Conservation (phyloP, 805 yeast species). For the Starmerella asiatica region DNA sequence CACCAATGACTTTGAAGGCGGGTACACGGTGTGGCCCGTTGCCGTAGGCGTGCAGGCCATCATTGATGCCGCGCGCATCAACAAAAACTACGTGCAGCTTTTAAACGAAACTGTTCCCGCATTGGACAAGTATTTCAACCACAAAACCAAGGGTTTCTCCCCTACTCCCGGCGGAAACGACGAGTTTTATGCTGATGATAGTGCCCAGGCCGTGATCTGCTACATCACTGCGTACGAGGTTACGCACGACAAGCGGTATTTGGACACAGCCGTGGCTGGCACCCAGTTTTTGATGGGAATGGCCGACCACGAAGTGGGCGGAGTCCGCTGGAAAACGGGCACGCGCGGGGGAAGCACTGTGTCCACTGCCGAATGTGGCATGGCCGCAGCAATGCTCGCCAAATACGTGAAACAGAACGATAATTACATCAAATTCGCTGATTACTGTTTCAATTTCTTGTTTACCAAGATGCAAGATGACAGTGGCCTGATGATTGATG, state of each 20-base stretch:
- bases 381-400: conserved; percentile 46
- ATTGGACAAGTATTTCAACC: conserved; percentile 40
- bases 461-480: conserved; percentile 38
- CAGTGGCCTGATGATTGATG: conserved; percentile 49
- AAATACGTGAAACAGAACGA: conserved; percentile 33
- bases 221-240: conserved; percentile 55
- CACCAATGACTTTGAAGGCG: conserved; percentile 41
- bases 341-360: conserved; percentile 51
- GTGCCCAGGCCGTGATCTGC: conserved; percentile 59
- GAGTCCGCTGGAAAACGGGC: conserved; percentile 52
- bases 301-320: conserved; percentile 40
- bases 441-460: conserved; percentile 46
- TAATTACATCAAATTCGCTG: conserved; percentile 44
- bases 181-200: conserved; percentile 61
- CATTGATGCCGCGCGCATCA: conserved; percentile 45
- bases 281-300: conserved; percentile 54
- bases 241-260: conserved; percentile 40
- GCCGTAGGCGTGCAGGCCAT: conserved; percentile 54
- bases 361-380: conserved; percentile 54
- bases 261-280: conserved; percentile 45
- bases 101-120: conserved; percentile 40
- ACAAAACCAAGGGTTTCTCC: conserved; percentile 42
- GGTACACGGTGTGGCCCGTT: conserved; percentile 53
- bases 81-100: conserved; percentile 40
- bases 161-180: conserved; percentile 50